These are phyloP conservation scores for Paramecium sonneborni DNA, from an alignment of 73 alveolate genomes.

Conservation along the genomic window DNA sequence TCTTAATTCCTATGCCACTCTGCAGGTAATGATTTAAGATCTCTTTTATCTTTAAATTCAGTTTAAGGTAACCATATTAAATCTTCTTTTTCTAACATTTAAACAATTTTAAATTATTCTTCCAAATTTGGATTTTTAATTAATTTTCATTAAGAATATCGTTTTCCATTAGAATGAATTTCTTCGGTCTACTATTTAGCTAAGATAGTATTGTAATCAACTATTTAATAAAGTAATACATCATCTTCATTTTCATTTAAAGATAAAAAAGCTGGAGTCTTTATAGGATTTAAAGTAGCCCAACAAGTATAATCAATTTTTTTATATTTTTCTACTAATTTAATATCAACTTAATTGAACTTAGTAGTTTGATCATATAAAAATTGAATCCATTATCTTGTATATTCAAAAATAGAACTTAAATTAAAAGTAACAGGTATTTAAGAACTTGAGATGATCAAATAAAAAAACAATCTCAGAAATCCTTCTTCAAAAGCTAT, in stretches of 20 bases:
- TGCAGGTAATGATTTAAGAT: background rate
- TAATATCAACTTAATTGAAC: background rate
- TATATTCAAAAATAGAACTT: background rate
- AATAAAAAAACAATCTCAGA: background rate
- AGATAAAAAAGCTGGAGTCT: background rate
- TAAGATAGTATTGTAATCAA: background rate
- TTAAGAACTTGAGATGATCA: background rate
- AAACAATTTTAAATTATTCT: background rate
- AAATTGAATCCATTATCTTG: background rate
- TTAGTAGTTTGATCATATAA: background rate
- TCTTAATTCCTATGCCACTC: background rate
- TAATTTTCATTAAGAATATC: background rate
- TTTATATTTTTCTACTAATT: background rate
- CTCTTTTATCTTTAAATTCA: background rate
- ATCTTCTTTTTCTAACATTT: background rate
- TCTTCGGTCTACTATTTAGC: background rate
- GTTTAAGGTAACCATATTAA: background rate
- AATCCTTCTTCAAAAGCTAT: constrained; percentile 54
- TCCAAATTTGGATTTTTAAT: background rate
- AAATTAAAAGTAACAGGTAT: background rate
- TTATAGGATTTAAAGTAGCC: background rate
- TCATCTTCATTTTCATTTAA: background rate
- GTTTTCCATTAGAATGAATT: background rate
- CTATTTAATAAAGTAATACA: background rate
- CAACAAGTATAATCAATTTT: background rate